These are phyloP conservation scores for Symbiodinium pilosum DNA, from an alignment of 73 alveolate genomes.

Conservation along the genomic window DNA sequence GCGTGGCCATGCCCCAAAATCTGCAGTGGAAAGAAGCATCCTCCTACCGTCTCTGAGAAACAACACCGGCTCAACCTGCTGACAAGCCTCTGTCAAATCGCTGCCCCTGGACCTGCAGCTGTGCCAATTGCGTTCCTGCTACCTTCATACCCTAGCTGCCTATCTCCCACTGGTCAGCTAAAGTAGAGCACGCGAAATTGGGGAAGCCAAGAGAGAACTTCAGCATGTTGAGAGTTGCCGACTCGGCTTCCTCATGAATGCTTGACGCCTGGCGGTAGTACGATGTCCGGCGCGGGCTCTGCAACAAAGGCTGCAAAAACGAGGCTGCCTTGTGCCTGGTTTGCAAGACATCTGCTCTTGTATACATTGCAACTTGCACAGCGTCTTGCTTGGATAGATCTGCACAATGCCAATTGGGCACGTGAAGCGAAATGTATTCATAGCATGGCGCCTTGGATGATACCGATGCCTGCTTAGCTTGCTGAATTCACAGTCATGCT, in stretches of 20 bases:
- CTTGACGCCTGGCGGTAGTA: conserved; percentile 85
- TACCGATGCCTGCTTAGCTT: not conserved
- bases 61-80: no score
- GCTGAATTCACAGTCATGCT: not conserved
- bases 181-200: no score
- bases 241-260: not conserved
- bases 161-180: no score
- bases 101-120: conserved; percentile 58
- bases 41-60: no score
- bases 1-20: not conserved
- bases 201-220: not conserved
- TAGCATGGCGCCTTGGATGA: conserved; percentile 33
- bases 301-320: conserved; percentile 58
- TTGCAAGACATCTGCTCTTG: no score
- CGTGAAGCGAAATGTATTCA: conserved; percentile 54
- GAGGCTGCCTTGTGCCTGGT: conserved; percentile 33
- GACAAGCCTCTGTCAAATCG: conserved; percentile 67
- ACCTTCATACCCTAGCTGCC: no score
- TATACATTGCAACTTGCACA: no score
- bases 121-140: not conserved
- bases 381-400: no score
- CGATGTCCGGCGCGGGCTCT: conserved; percentile 74
- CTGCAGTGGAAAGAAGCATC: no score
- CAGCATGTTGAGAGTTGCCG: not conserved
- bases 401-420: no score